Evolutionary conservation across 2,329 filamentous ascomycete genomes (phyloP).

Genomic region (Botrytis paeoniae): DNA sequence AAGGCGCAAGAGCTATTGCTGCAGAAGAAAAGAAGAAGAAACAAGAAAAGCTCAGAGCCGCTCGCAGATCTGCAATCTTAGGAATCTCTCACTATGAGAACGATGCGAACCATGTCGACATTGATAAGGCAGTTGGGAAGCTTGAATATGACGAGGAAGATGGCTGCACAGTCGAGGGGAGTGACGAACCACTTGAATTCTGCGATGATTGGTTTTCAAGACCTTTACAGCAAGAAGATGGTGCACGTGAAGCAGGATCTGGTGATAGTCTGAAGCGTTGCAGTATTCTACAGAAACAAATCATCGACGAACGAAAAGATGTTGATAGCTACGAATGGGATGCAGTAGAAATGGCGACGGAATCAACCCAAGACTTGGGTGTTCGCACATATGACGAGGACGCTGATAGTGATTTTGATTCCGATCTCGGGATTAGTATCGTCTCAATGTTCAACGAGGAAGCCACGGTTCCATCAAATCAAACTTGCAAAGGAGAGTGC

Average conservation of each 20-base stretch:
- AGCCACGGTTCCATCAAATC: background rate
- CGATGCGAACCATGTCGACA: background rate
- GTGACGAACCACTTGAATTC: background rate
- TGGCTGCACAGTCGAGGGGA: background rate
- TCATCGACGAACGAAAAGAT: background rate
- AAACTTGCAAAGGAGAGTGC: background rate
- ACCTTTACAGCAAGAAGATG: background rate
- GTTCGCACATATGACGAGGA: background rate
- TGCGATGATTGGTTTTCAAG: constrained; percentile 5
- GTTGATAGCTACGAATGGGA: background rate
- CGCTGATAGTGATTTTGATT: background rate
- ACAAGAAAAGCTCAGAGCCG: background rate
- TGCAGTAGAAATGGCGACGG: background rate
- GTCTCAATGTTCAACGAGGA: background rate
- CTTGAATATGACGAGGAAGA: background rate
- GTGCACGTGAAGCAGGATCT: background rate
- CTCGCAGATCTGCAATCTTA: background rate
- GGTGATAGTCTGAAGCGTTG: background rate
- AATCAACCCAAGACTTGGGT: background rate
- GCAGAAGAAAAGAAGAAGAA: background rate
- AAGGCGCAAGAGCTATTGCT: constrained; percentile 5
- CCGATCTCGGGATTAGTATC: background rate
- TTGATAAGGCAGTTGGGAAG: background rate
- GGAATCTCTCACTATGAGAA: background rate
- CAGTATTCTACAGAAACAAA: background rate